phyloP scores from a whole-genome alignment of 2,329 filamentous ascomycete species.

The Fusarium metavorans region DNA sequence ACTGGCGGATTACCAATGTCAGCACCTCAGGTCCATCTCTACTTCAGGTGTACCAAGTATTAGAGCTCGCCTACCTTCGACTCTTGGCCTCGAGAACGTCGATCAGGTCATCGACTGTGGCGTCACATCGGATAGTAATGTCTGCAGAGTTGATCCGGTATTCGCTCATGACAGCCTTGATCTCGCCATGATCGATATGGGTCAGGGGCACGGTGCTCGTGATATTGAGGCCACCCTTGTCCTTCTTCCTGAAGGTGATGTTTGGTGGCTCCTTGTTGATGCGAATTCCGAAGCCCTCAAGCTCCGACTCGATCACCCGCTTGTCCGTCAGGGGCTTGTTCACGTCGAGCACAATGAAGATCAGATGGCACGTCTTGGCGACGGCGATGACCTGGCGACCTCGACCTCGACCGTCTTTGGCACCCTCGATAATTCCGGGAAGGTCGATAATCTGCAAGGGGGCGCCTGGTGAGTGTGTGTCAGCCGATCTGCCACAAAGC shows the following conservation, averaged over 20 bases:
- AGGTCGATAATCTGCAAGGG: constrained; percentile 99
- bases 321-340: constrained; percentile 99
- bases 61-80: constrained; percentile 59
- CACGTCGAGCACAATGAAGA: constrained; percentile 98
- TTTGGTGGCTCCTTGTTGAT: constrained; percentile 98
- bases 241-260: constrained; percentile 99
- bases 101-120: constrained; percentile 96
- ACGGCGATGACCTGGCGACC: constrained; percentile 99
- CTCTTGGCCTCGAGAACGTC: constrained; percentile 95
- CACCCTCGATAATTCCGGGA: constrained; percentile 98
- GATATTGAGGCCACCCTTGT: constrained; percentile 96
- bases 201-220: constrained; percentile 93
- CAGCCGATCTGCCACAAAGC: constrained; percentile 29
- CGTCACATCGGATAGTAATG: constrained; percentile 97
- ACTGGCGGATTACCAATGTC: constrained; percentile 56
- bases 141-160: constrained; percentile 97
- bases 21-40: constrained; percentile 17
- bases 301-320: constrained; percentile 90
- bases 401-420: constrained; percentile 97
- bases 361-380: constrained; percentile 97
- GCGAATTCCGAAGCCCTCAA: constrained; percentile 97
- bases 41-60: constrained; percentile 3
- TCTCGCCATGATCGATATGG: constrained; percentile 95
- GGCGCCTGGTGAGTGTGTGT: constrained; percentile 65
- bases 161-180: constrained; percentile 97